Evolutionary conservation across 768 basidiomycete genomes (phyloP).

Genomic region (Dentipellis fragilis): DNA sequence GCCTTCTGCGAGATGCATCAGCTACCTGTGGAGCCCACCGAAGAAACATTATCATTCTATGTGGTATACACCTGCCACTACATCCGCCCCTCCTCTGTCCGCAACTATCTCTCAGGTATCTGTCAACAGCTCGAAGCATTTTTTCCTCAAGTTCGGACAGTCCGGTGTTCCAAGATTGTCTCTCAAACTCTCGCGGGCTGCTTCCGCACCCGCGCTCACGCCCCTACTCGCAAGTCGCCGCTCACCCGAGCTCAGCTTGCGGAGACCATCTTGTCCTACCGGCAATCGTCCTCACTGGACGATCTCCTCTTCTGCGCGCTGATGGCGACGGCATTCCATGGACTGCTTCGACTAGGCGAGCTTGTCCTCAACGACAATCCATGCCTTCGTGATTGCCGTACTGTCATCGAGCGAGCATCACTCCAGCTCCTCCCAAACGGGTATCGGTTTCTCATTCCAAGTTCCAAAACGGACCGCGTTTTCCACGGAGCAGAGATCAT

Average conservation of each 20-base stretch:
- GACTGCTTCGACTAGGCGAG: conserved; percentile 20
- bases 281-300: conserved; percentile 8
- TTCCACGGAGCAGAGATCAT: conserved; percentile 15
- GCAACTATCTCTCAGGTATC: no score
- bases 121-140: conserved; percentile 21
- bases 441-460: conserved; percentile 20
- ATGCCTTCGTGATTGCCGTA: conserved; percentile 8
- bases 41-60: conserved; percentile 27
- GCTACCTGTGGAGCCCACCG: conserved; percentile 26
- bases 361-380: conserved; percentile 16
- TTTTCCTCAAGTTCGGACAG: conserved; percentile 21
- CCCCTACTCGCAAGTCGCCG: conserved; percentile 19
- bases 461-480: conserved; percentile 29
- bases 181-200: conserved; percentile 22
- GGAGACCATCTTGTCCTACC: not conserved
- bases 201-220: conserved; percentile 11
- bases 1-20: conserved; percentile 23
- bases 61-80: no score
- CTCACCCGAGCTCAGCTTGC: conserved; percentile 13
- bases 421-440: not conserved
- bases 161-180: conserved; percentile 18
- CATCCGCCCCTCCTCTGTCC: no score
- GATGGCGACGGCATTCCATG: conserved; percentile 16
- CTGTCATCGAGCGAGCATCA: conserved; percentile 13
- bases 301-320: conserved; percentile 17